Conservation (phyloP, 2,329 filamentous ascomycete genomes). For the Cercospora janseana region DNA sequence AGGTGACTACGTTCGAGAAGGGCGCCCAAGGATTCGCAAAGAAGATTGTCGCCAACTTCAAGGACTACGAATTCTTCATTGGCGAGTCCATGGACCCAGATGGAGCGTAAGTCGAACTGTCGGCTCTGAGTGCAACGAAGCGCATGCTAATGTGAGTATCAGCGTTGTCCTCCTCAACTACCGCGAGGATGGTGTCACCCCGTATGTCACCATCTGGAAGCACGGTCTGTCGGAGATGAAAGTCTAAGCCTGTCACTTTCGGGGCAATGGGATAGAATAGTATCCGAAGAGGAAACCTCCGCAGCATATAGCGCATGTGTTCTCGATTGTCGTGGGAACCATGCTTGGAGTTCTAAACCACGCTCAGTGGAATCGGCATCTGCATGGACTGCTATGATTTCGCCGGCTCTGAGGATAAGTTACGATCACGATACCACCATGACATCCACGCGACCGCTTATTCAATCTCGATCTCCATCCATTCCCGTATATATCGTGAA, state of each 20-base stretch:
- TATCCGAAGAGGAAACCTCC: slow-evolving; percentile 4
- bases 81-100: slow-evolving; percentile 91
- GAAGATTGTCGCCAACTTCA: slow-evolving; percentile 81
- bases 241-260: slow-evolving; percentile 61
- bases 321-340: slow-evolving; percentile 2
- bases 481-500: too few relatives aligned
- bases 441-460: too few relatives aligned
- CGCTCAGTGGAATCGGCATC: too few relatives aligned
- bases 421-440: slow-evolving; percentile 13
- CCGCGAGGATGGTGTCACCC: slow-evolving; percentile 91
- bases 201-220: slow-evolving; percentile 91
- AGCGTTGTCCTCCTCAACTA: slow-evolving; percentile 94
- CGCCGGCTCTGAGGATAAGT: not conserved
- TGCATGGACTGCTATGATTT: slow-evolving; percentile 4
- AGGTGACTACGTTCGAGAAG: slow-evolving; percentile 75
- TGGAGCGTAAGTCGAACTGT: slow-evolving; percentile 70
- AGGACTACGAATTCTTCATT: slow-evolving; percentile 93
- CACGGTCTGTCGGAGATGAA: slow-evolving; percentile 85
- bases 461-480: slow-evolving; percentile 1
- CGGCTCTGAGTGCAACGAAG: not conserved
- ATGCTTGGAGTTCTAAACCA: slow-evolving; percentile 14
- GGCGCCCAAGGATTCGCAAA: slow-evolving; percentile 74
- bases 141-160: slow-evolving; percentile 2
- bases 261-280: not conserved
- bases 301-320: slow-evolving; percentile 12